A percentile compares a stretch with the other conserved stretches of the same genome.
phyloP scores from a whole-genome alignment of 2,329 filamentous ascomycete genomes.

The Nemania sp. region DNA sequence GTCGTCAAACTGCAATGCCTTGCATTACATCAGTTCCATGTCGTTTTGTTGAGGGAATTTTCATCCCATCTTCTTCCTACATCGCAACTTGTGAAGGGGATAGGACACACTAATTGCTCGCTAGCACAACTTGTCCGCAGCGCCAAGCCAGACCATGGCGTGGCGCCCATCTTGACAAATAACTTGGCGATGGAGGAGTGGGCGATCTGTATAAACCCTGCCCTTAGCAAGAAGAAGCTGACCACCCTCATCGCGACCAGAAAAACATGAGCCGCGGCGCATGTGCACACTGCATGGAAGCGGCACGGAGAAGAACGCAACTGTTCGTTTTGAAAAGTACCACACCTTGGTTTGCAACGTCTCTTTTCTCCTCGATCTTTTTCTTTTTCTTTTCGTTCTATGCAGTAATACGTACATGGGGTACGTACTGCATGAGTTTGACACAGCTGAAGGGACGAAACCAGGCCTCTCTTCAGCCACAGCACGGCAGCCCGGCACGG shows the following conservation, averaged over 20 bases:
- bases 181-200: slow-evolving; percentile 9
- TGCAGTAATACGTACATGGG: too few relatives aligned
- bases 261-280: slow-evolving; percentile 1
- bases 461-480: too few relatives aligned
- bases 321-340: slow-evolving; percentile 1
- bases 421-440: too few relatives aligned
- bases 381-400: too few relatives aligned
- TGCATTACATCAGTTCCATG: too few relatives aligned
- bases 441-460: too few relatives aligned
- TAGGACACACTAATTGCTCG: too few relatives aligned
- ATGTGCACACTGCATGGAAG: slow-evolving; percentile 2
- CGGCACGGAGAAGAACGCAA: slow-evolving; percentile 3
- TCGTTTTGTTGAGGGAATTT: too few relatives aligned
- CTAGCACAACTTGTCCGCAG: not conserved
- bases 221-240: slow-evolving; percentile 9
- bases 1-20: too few relatives aligned
- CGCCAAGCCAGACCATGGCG: slow-evolving; percentile 1
- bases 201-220: slow-evolving; percentile 11
- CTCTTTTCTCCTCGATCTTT: not conserved
- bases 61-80: not conserved
- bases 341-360: slow-evolving; percentile 11
- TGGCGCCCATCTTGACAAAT: slow-evolving; percentile 20
- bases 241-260: not conserved
- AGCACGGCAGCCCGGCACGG: not conserved
- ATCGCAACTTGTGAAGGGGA: too few relatives aligned